Percentiles rank a stretch among this genome's conserved stretches.
phyloP scores from a whole-genome alignment of 768 basidiomycete genomes.

The Mycena latifolia region DNA sequence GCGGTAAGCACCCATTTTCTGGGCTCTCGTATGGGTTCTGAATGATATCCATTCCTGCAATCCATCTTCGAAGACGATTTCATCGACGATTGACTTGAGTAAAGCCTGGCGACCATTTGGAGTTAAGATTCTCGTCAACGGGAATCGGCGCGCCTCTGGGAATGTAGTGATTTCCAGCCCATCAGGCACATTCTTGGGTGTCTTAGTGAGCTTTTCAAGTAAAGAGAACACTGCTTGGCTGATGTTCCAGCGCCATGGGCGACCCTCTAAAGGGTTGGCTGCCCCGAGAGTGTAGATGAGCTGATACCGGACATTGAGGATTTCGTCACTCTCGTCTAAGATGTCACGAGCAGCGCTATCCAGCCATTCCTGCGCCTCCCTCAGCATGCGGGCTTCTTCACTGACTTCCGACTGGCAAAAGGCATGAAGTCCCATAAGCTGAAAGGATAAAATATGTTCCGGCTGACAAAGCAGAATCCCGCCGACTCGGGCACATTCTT shows the following conservation, averaged over 20 bases:
- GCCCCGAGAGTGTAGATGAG: conserved; percentile 60
- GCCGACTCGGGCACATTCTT: conserved; percentile 50
- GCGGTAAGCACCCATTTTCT: neutral
- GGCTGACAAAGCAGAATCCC: conserved; percentile 66
- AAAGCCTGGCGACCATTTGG: neutral
- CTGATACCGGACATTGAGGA: conserved; percentile 61
- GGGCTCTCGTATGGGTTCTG: neutral
- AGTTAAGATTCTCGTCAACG: neutral
- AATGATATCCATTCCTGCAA: neutral
- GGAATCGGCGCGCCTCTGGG: neutral
- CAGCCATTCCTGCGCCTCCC: conserved; percentile 46
- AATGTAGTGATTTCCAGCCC: conserved; percentile 38
- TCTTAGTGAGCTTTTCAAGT: conserved; percentile 34
- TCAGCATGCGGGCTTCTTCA: conserved; percentile 27
- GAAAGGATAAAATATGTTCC: conserved; percentile 65
- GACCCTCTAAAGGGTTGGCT: conserved; percentile 52
- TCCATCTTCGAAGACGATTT: neutral
- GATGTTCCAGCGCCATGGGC: conserved; percentile 57
- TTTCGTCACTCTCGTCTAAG: conserved; percentile 62
- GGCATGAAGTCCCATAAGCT: conserved; percentile 53
- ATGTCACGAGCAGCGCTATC: conserved; percentile 50
- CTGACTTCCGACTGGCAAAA: neutral
- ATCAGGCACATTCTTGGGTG: conserved; percentile 31
- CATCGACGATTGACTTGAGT: neutral
- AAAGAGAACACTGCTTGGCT: conserved; percentile 53